Conservation (phyloP, 768 basidiomycete genomes). For the Trametes gibbosa region DNA sequence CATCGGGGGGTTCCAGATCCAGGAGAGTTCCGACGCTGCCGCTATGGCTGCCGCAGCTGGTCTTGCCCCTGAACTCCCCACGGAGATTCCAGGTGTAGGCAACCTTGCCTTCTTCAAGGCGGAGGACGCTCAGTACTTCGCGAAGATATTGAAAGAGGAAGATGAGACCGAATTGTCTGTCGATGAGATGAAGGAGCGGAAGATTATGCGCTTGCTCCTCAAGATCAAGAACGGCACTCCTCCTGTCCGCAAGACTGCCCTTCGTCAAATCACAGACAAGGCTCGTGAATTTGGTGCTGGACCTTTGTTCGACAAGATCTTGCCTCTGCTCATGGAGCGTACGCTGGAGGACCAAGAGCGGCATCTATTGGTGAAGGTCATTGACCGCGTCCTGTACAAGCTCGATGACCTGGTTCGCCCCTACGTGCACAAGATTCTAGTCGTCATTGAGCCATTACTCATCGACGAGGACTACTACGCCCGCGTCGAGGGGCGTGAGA, state of each 20-base stretch:
- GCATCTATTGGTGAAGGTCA: slow-evolving; percentile 97
- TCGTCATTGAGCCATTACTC: slow-evolving; percentile 97
- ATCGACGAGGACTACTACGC: slow-evolving; percentile 98
- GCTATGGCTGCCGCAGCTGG: slow-evolving; percentile 88
- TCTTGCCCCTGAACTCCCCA: slow-evolving; percentile 88
- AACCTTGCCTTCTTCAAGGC: slow-evolving; percentile 97
- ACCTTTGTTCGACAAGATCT: slow-evolving; percentile 97
- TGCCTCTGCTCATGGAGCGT: slow-evolving; percentile 96
- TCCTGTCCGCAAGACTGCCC: slow-evolving; percentile 95
- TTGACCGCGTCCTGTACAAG: slow-evolving; percentile 98
- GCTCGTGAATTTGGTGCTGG: slow-evolving; percentile 98
- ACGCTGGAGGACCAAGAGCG: slow-evolving; percentile 98
- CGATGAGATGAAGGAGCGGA: slow-evolving; percentile 99
- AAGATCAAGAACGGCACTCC: slow-evolving; percentile 99
- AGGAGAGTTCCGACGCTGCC: slow-evolving; percentile 90
- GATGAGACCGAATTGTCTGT: slow-evolving; percentile 91
- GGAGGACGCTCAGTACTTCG: slow-evolving; percentile 97
- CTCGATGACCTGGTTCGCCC: slow-evolving; percentile 98
- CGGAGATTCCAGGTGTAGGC: slow-evolving; percentile 97
- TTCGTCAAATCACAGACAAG: slow-evolving; percentile 98
- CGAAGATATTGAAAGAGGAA: slow-evolving; percentile 93
- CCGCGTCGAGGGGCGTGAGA: slow-evolving; percentile 97
- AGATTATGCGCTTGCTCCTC: slow-evolving; percentile 95
- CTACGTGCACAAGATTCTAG: slow-evolving; percentile 98
- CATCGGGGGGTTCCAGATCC: slow-evolving; percentile 91